Evolutionary conservation across 2,329 filamentous ascomycete genomes (phyloP).

Genomic region (Ophiosphaerella korrae): DNA sequence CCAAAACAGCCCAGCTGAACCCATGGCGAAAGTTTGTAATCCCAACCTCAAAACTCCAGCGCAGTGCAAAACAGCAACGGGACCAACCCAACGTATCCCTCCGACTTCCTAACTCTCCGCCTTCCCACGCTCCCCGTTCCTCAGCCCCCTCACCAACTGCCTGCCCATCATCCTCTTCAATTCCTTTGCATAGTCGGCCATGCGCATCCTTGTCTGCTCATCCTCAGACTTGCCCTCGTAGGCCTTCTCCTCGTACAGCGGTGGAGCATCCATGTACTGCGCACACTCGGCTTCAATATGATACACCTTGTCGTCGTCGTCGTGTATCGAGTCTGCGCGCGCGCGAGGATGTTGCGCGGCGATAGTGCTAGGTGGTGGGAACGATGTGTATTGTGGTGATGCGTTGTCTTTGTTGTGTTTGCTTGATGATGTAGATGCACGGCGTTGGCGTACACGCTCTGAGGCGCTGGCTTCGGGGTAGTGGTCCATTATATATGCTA

Average conservation of each 20-base stretch:
- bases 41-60: too few relatives aligned
- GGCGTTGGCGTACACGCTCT: constrained; percentile 15
- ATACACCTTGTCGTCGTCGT: constrained; percentile 4
- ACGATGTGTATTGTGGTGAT: constrained; percentile 14
- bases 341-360: neutral
- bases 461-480: constrained; percentile 29
- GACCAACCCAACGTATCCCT: too few relatives aligned
- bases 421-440: constrained; percentile 19
- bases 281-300: constrained; percentile 22
- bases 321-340: constrained; percentile 16
- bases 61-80: too few relatives aligned
- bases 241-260: constrained; percentile 25
- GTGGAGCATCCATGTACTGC: constrained; percentile 27
- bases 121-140: constrained; percentile 11
- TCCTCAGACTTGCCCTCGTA: constrained; percentile 32
- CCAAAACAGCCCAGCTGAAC: too few relatives aligned
- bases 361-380: constrained; percentile 13
- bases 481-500: constrained; percentile 22
- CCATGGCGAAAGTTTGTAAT: too few relatives aligned
- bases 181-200: constrained; percentile 33
- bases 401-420: neutral
- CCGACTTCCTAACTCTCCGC: neutral
- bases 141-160: constrained; percentile 29
- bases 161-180: constrained; percentile 33
- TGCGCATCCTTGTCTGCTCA: constrained; percentile 26